phyloP scores from a whole-genome alignment of 2,329 filamentous ascomycete species.

The Fusarium devonianum region DNA sequence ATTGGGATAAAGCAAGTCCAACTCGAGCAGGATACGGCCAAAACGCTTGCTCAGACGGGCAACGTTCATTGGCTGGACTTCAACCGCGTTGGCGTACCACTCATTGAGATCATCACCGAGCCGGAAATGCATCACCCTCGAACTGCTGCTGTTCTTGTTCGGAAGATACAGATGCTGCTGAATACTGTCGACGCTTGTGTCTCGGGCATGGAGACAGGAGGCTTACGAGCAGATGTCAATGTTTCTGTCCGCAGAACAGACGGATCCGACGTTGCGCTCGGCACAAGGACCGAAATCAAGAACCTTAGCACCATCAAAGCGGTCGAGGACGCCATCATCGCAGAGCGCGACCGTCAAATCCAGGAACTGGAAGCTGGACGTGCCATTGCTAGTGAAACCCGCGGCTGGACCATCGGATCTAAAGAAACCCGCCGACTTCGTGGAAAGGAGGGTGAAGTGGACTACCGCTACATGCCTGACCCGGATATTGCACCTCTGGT shows the following conservation, averaged over 20 bases:
- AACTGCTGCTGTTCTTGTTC: constrained; percentile 86
- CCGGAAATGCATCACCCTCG: constrained; percentile 87
- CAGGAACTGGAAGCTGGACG: constrained; percentile 77
- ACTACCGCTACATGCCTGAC: constrained; percentile 98
- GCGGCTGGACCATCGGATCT: constrained; percentile 88
- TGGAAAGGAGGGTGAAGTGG: constrained; percentile 95
- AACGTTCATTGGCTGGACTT: constrained; percentile 85
- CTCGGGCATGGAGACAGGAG: constrained; percentile 91
- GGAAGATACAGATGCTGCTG: constrained; percentile 85
- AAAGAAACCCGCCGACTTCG: constrained; percentile 82
- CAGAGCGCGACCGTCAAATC: constrained; percentile 91
- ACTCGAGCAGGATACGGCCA: constrained; percentile 97
- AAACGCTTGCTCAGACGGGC: constrained; percentile 81
- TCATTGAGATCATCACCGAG: constrained; percentile 94
- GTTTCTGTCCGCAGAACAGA: constrained; percentile 77
- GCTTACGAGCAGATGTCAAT: constrained; percentile 91
- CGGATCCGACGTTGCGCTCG: constrained; percentile 60
- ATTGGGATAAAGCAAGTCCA: constrained; percentile 94
- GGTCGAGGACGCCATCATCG: constrained; percentile 91
- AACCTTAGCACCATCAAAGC: constrained; percentile 95
- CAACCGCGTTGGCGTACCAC: constrained; percentile 87
- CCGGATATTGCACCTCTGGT: constrained; percentile 84
- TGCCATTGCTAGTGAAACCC: constrained; percentile 81
- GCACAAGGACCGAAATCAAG: constrained; percentile 95
- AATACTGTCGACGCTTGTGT: constrained; percentile 84